These are phyloP conservation scores for Colletotrichum sp. DNA, from an alignment of 2,329 filamentous ascomycete species.

Conservation along the genomic window DNA sequence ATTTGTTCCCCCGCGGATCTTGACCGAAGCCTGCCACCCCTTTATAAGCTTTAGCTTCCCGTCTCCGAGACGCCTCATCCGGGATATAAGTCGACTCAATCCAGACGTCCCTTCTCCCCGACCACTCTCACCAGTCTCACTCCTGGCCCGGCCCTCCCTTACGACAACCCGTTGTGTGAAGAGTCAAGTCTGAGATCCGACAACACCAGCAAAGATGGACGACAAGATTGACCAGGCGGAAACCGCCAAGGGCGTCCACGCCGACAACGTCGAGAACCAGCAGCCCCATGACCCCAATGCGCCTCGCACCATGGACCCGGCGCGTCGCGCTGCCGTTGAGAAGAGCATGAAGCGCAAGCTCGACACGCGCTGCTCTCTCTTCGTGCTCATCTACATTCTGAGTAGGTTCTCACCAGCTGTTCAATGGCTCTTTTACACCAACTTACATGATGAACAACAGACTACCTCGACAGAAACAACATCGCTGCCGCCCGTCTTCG, in stretches of 20 bases:
- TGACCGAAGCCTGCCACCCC: constrained; percentile 2
- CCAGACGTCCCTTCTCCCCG: neutral
- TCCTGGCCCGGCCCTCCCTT: neutral
- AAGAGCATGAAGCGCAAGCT: constrained; percentile 72
- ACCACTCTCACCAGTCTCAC: neutral
- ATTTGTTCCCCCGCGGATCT: constrained; percentile 11
- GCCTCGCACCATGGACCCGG: constrained; percentile 36
- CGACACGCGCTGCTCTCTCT: constrained; percentile 69
- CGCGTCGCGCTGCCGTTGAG: constrained; percentile 63
- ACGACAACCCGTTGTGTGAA: neutral
- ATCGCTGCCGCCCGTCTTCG: constrained; percentile 71
- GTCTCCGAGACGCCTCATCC: neutral
- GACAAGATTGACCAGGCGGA: constrained; percentile 9
- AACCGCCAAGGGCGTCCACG: neutral
- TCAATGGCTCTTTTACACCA: no score
- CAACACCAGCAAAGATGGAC: constrained; percentile 7
- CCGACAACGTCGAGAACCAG: constrained; percentile 4
- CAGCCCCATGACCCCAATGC: neutral
- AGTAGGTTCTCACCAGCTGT: neutral
- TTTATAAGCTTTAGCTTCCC: constrained; percentile 7
- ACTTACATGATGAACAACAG: constrained; percentile 68
- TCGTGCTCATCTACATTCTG: constrained; percentile 77
- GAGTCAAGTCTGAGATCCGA: constrained; percentile 3
- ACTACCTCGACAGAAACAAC: constrained; percentile 74
- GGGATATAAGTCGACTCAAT: neutral